Base-by-base conservation (phyloP, 805 yeast species). In the Nakazawaea anatomiae region DNA sequence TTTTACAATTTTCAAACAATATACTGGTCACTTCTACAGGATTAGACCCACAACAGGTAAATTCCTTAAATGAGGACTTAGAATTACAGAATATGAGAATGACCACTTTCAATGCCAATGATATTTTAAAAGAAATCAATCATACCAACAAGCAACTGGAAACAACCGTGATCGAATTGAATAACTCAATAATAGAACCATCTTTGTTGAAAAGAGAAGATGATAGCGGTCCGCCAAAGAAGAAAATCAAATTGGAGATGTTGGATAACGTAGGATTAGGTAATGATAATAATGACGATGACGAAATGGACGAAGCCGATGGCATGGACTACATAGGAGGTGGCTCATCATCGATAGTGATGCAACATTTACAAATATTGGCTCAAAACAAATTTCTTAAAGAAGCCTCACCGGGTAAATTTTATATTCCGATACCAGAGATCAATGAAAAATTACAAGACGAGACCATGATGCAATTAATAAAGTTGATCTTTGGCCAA, bases 281-380 rank as follows among this genome's bases (percentile, higher is more conserved):
- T 46, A 56, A 56, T 12, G 73, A 64, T 40, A 61, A 59, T 32
- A 67, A 63, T 2, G 73, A 67, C 42, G 60, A 57, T 2, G 73
- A 61, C 32, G 67, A 60, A 5, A 60, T 60, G 25, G 65, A 63
- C 41, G 60, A 53, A 36, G 64, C 62, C 34, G 57, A 57, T 25
- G 55, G 52, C 11, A 9, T 9, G 8, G 35, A 32, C 11, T 8
- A 32, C 11, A 9, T 9, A 9, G 35, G 11, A 8, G 11, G 11
- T 32, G 35, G 35, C 8, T 32, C 35, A 6, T 50, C 53, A 63
- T 58, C 61, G 55, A 58, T 58, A 34, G 61, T 55, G 51, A 57
- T 58, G 58, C 72, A 80, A 46, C 98, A 94, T 65, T 68, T 92
- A 57, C 82, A 80, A 60, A 70, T 91, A 9, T 72, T 92, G 35